phyloP scores from a whole-genome alignment of 2,329 filamentous ascomycete genomes.

The Curvularia hawaiiensis region DNA sequence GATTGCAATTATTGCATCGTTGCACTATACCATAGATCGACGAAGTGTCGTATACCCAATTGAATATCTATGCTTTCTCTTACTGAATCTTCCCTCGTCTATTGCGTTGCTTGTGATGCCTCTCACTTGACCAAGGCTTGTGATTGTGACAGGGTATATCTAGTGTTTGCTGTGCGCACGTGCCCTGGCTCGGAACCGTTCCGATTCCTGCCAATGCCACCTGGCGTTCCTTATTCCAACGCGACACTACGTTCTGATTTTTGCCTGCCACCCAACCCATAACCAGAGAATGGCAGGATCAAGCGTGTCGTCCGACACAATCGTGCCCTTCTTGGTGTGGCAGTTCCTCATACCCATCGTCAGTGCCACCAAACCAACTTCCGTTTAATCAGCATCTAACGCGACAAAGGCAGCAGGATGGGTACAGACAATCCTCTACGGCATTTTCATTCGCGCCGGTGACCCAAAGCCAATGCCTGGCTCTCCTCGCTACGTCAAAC shows the following conservation, averaged over 20 bases:
- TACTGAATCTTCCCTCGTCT: background rate
- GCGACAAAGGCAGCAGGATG: constrained; percentile 37
- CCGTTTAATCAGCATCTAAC: constrained; percentile 19
- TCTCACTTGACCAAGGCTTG: background rate
- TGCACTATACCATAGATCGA: constrained; percentile 15
- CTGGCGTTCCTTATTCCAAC: constrained; percentile 10
- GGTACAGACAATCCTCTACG: constrained; percentile 81
- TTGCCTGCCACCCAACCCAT: constrained; percentile 3
- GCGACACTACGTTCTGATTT: background rate
- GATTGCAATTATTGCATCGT: constrained; percentile 5
- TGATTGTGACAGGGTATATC: background rate
- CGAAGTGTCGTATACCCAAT: constrained; percentile 6
- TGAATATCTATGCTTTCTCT: constrained; percentile 8
- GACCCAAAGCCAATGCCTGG: constrained; percentile 75
- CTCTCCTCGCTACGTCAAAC: constrained; percentile 69
- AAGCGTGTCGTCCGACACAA: constrained; percentile 37
- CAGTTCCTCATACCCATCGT: constrained; percentile 45
- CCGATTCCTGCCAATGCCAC: constrained; percentile 14
- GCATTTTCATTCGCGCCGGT: constrained; percentile 86
- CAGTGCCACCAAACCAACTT: background rate
- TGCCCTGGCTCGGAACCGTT: constrained; percentile 15
- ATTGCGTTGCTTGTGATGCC: background rate
- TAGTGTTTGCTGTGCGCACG: constrained; percentile 8
- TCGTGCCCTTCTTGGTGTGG: constrained; percentile 42
- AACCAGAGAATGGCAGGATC: constrained; percentile 28